Base-by-base conservation (phyloP, 352 stramenopile species). In the Discostella stelligera region DNA sequence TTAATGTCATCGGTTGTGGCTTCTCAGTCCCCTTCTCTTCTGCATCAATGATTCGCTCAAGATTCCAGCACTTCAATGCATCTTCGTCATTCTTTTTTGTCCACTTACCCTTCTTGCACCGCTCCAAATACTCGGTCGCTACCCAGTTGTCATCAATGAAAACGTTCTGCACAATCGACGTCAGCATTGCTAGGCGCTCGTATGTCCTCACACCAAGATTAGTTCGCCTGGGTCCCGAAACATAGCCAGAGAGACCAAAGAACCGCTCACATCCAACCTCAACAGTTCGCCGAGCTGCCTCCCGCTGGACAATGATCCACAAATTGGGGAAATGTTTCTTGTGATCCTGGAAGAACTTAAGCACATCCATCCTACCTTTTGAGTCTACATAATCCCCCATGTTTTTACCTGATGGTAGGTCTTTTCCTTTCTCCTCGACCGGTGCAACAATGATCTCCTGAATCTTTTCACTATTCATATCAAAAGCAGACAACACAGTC, bases 261-360 rank as follows among this genome's bases (percentile, higher is more conserved):
- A 75, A 75, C 18, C 46, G 18, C 46, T 68, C 56, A 61, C 67
- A 75, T 21, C 67, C 67, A 25, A 75, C 67, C 53, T 68, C 67
- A 44, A 61, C 41, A 9, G 49, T 27, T 39, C 48, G 44, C 9
- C 53, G 27, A 53, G 67, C 25, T 61, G 67, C 46, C 32, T 67
- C 56, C 18, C 46, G 20, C 46, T 66, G 67, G 13, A 49, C 37
- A 27, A 61, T 21, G 16, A 68, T 52, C 20, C 37, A 75, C 18
- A 75, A 21, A 39, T 13, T 55, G 48, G 53, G 50, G 41, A 75
- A 75, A 20, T 50, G 9, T 32, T 21, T 66, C 20, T 68, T 68
- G 39, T 66, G 58, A 66, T 66, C 58, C 27, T 32, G 27, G 27
- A 32, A 32, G 27, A 32, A n/a, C 56, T 68, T 52, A 2, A 52